Base-by-base conservation (phyloP, 345 rosid genomes). In the Eucalyptus camaldulensis region DNA sequence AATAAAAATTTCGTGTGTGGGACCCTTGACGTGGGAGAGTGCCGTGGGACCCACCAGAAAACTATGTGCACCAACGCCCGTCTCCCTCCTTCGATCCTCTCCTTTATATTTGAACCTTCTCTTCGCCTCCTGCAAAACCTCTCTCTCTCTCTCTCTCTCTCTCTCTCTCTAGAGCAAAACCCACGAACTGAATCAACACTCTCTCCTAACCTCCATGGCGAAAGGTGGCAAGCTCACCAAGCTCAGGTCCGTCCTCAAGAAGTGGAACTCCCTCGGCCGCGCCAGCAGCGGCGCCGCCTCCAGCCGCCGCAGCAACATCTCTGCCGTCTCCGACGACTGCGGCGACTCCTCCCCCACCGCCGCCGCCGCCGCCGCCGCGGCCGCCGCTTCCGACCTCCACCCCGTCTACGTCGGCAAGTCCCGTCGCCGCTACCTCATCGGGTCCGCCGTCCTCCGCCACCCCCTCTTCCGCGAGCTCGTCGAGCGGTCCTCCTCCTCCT, bases 331-430 rank as follows among this genome's bases (percentile, higher is more conserved):
- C 6, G 88, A 88, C 54, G 81, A 90, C 7, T 91, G 90, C 60
- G 90, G 90, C 80, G 54, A 31, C 56, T 16, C 45, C 89, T 40
- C 44, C 56, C 45, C 62, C 89, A 4, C 62, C 88, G 29, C 56
- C 22, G 60, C 60, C 25, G 4, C 60, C 25, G 4, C 62, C 13
- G 62, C 60, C 85, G 87, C 90, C 45, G 88, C 90, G 43, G 7
- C 33, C 72, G 65, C 88, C 62, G 37, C 91, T n/a, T 94, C 81
- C 25, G 93, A 96, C 50, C 96, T 95, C 88, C 97, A 91, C 80
- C 93, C 95, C 0, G 99, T 97, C 31, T 97, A 95, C 90, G 98
- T 97, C 6, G 99, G 99, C 0, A 94, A 96, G 89, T 96, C 98
- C 6, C 91, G 98, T 69, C 88, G 99, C 29, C 93, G 93, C 10